Percentiles rank a stretch among this genome's conserved stretches.
Evolutionary conservation across 2,329 filamentous ascomycete species (phyloP).

Genomic region (Pyrenophora teres): DNA sequence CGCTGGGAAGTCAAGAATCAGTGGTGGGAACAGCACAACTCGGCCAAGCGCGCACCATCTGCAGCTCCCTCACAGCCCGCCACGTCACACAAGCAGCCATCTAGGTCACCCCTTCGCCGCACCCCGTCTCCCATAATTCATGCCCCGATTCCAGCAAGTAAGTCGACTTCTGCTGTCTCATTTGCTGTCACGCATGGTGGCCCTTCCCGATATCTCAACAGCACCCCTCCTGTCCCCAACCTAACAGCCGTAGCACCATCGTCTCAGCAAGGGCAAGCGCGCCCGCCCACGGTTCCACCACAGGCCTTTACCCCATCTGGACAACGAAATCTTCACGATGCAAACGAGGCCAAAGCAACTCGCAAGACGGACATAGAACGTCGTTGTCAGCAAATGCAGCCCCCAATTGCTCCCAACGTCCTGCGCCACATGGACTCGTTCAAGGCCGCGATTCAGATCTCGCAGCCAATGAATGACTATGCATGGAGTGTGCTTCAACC

Average conservation of each 20-base stretch:
- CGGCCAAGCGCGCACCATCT: constrained; percentile 19
- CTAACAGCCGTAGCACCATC: constrained; percentile 40
- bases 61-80: constrained; percentile 23
- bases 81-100: constrained; percentile 22
- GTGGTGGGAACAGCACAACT: constrained; percentile 26
- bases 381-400: constrained; percentile 67
- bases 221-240: constrained; percentile 28
- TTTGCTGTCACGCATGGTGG: constrained; percentile 18
- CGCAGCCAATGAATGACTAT: constrained; percentile 67
- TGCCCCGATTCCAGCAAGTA: constrained; percentile 43
- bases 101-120: constrained; percentile 34
- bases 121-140: constrained; percentile 38
- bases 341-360: constrained; percentile 65
- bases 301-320: constrained; percentile 39
- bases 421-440: constrained; percentile 75
- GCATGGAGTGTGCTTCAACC: constrained; percentile 73
- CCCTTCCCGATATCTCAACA: constrained; percentile 23
- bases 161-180: constrained; percentile 32
- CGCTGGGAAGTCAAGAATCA: constrained; percentile 64
- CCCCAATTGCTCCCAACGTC: constrained; percentile 66
- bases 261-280: constrained; percentile 34
- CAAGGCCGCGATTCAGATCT: constrained; percentile 72
- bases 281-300: constrained; percentile 42
- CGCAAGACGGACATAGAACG: constrained; percentile 73
- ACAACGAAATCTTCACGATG: constrained; percentile 65